Percentiles rank a stretch among this genome's conserved stretches.
These are phyloP conservation scores for Phlyctochytrium planicorne DNA, from an alignment of 192 early-diverging fungal species.

Conservation along the genomic window DNA sequence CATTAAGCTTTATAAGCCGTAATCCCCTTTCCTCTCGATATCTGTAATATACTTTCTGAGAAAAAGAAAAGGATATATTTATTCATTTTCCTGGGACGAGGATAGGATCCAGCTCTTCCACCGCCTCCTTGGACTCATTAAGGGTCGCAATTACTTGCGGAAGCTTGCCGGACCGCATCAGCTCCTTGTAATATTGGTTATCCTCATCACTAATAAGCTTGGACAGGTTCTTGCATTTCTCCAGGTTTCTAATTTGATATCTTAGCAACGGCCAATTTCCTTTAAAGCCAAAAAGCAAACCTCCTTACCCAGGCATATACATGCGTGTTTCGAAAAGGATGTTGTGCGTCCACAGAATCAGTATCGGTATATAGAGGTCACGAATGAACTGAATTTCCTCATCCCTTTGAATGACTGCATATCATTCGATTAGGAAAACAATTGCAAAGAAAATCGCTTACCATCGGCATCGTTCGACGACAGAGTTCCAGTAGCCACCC, in stretches of 20 bases:
- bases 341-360: conserved; percentile 67
- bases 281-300: too few relatives aligned
- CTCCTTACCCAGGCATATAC: conserved; percentile 47
- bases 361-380: conserved; percentile 56
- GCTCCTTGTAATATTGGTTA: too few relatives aligned
- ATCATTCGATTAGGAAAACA: too few relatives aligned
- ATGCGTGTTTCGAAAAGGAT: conserved; percentile 65
- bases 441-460: not conserved
- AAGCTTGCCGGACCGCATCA: not conserved
- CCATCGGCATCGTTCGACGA: too few relatives aligned
- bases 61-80: not conserved
- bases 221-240: not conserved
- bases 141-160: not conserved
- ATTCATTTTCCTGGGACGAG: not conserved
- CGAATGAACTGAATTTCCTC: conserved; percentile 24
- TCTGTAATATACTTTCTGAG: too few relatives aligned
- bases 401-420: not conserved
- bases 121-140: not conserved
- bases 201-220: not conserved
- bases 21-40: too few relatives aligned
- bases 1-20: not conserved
- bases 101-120: not conserved
- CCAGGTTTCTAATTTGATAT: not conserved
- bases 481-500: too few relatives aligned
- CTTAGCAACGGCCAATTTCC: too few relatives aligned